Percentiles rank a stretch among this genome's conserved stretches.
These are phyloP conservation scores for Solanum hybrid DNA, from an alignment of 305 asterid genomes.

Conservation along the genomic window DNA sequence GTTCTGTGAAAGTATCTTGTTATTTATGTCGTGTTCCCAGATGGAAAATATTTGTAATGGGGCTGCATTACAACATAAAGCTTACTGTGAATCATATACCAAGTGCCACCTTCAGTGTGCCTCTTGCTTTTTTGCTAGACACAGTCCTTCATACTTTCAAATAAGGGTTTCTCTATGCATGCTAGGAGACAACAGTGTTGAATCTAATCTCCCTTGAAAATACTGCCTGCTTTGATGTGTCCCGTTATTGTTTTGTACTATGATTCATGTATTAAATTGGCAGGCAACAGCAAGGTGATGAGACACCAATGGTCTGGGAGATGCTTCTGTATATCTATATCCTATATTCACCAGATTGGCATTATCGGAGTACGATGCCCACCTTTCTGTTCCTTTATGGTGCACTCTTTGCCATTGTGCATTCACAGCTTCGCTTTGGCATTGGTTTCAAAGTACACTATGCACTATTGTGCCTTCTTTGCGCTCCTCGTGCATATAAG, in stretches of 20 bases:
- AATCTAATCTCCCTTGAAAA: not conserved
- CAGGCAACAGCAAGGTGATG: constrained; percentile 95
- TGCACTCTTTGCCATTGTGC: constrained; percentile 60
- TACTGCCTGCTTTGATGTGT: not conserved
- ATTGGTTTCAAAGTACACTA: constrained; percentile 71
- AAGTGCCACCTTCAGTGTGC: not conserved
- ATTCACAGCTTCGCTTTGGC: constrained; percentile 55
- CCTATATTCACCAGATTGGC: constrained; percentile 96
- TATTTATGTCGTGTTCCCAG: not conserved
- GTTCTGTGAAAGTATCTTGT: not conserved
- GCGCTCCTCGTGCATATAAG: constrained; percentile 85
- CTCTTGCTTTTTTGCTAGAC: not conserved
- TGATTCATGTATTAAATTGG: constrained; percentile 7
- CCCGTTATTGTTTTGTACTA: not conserved
- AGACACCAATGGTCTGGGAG: constrained; percentile 98
- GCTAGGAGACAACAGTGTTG: not conserved
- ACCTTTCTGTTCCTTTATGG: constrained; percentile 83
- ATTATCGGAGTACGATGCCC: constrained; percentile 91
- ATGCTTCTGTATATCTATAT: constrained; percentile 87
- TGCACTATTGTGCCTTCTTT: constrained; percentile 79
- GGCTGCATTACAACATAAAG: not conserved
- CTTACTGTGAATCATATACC: not conserved
- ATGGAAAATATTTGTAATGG: not conserved
- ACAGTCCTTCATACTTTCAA: not conserved
- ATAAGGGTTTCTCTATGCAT: not conserved